These are phyloP conservation scores for Suillus hirtellus DNA, from an alignment of 768 basidiomycete genomes.

Conservation along the genomic window DNA sequence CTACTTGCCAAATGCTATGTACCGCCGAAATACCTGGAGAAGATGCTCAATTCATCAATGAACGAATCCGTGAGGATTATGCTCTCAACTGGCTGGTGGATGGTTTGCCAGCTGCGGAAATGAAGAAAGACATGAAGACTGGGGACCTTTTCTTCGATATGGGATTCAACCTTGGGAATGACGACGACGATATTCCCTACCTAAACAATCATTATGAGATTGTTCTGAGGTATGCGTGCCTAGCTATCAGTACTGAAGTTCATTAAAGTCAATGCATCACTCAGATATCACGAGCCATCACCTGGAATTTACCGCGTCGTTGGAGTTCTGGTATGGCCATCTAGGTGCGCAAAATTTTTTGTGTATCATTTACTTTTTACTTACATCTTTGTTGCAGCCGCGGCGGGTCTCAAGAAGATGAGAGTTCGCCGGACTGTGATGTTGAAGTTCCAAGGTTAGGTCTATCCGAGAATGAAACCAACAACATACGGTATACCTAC, in stretches of 20 bases:
- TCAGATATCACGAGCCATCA: conserved; percentile 78
- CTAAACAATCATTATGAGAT: conserved; percentile 95
- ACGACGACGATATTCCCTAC: conserved; percentile 66
- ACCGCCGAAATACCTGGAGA: conserved; percentile 56
- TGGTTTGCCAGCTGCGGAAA: conserved; percentile 90
- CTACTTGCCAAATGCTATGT: conserved; percentile 79
- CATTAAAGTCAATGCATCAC: conserved; percentile 14
- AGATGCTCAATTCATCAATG: conserved; percentile 88
- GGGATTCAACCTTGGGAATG: conserved; percentile 87
- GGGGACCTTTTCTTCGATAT: conserved; percentile 91
- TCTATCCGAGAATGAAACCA: conserved; percentile 59
- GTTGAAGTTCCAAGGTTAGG: conserved; percentile 47
- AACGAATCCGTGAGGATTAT: conserved; percentile 89
- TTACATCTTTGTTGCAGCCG: conserved; percentile 42
- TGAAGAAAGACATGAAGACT: conserved; percentile 78
- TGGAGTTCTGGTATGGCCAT: conserved; percentile 86
- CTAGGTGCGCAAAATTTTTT: conserved; percentile 33
- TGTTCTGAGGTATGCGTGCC: conserved; percentile 57
- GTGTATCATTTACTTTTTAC: background rate
- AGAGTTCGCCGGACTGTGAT: conserved; percentile 51
- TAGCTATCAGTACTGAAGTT: conserved; percentile 6
- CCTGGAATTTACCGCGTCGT: conserved; percentile 81
- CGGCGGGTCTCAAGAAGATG: conserved; percentile 55
- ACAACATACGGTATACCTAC: conserved; percentile 83
- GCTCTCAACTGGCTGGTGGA: conserved; percentile 95